Base-by-base conservation (phyloP, 2,329 filamentous ascomycete species). In the Cladophialophora carrionii region DNA sequence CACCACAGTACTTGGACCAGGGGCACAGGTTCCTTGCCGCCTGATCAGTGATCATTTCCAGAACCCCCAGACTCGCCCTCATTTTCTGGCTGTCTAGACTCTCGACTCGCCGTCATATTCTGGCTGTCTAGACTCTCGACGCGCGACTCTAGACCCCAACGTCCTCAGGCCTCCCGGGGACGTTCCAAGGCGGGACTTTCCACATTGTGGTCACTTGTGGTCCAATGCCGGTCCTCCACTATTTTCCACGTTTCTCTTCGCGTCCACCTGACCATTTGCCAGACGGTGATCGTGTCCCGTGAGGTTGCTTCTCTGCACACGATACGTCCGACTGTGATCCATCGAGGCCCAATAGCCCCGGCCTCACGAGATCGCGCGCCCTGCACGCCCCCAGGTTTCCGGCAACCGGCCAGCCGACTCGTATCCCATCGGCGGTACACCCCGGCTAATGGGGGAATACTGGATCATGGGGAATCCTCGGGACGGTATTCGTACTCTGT, bases 151-250 rank as follows among this genome's bases (percentile, higher is more conserved):
- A n/a, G n/a, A n/a, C n/a, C n/a, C n/a, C n/a, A n/a, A n/a, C n/a
- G n/a, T 29, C 48, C 20, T 6, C 20, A 12, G 20, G 24, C 24
- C 17, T 5, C 24, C 48, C 26, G 26, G 26, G 26, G 26, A 29
- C 26, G 26, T 29, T 6, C 26, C 26, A 29, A 51, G 48, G 48
- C 26, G 48, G 48, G 48, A 52, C 48, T 24, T 52, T 52, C 48
- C 48, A 29, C 37, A 29, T 29, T 29, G 6, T 6, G n/a, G n/a
- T n/a, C n/a, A 43, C 37, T 43, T 3, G 14, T 43, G 37, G 14
- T n/a, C 37, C 26, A 29, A n/a, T n/a, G n/a, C n/a, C n/a, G n/a
- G 26, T 29, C 12, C 17, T n/a, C 37, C 14, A n/a, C 14, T 17
- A n/a, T n/a, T 6, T 41, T n/a, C 37, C 37, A 43, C 37, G 37